Evolutionary conservation across 371 early-diverging fungal genomes (phyloP), one percentile per base, ranked within the genome.

Genomic region (Batrachochytrium dendrobatidis): DNA sequence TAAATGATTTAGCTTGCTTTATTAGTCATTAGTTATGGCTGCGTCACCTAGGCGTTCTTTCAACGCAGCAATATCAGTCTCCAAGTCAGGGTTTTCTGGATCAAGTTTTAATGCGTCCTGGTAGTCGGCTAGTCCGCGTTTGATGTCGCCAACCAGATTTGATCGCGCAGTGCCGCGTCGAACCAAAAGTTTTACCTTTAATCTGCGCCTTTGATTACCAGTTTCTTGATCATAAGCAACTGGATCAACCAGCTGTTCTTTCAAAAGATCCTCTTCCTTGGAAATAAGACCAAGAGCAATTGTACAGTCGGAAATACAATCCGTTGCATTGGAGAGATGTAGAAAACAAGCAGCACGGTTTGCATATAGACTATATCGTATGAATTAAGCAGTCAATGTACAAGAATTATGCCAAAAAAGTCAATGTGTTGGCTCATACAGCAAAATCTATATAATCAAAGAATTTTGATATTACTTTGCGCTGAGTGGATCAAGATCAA

Each of bases 261-360:
- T 20, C 6, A 56, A 24, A 20, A 15, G 8, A n/a, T 55, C 57
- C 43, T 67, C 65, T 45, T 67, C 66, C 25, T 15, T 25, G 17
- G 44, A 25, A 1, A 73, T 46, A 20, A 68, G n/a, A 3, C 55
- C 52, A 26, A 76, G 53, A 6, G 65, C 72, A 25, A 28, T 20
- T 1, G 60, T 59, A 60, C 76, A 73, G 53, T 73, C 74, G 17
- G 54, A 28, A 17, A 71, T 61, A 55, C 76, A 73, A 0, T n/a
- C 46, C 8, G 49, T 54, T 24, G 34, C 35, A 0, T 55, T 26
- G 30, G 39, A 39, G 12, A 71, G 58, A 24, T 71, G 64, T 22
- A 76, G 57, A 44, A 69, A 63, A 56, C 69, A 68, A 3, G 71
- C 60, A 12, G 76, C 68, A 18, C 74, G 63, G 54, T 76, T 76